Conservation (phyloP, 305 asterid species). For the Fraxinus sp. region DNA sequence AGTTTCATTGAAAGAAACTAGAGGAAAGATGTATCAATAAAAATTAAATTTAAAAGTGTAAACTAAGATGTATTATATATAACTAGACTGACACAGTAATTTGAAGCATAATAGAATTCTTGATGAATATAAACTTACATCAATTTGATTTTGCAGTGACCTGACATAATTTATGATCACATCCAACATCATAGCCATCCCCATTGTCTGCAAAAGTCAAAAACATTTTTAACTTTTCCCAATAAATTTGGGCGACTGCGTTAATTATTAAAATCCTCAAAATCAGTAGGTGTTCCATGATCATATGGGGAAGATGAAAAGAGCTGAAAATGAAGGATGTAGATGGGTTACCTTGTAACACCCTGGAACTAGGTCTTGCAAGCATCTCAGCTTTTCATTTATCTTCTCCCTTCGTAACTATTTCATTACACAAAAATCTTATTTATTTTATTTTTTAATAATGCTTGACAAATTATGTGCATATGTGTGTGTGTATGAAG, state of each 20-base stretch:
- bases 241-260: background rate
- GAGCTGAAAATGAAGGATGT: background rate
- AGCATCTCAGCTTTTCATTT: conserved; percentile 75
- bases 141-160: conserved; percentile 89
- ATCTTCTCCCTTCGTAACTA: conserved; percentile 86
- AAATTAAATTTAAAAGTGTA: background rate
- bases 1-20: conserved; percentile 95
- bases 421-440: background rate
- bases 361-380: conserved; percentile 94
- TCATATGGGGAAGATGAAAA: background rate
- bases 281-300: background rate
- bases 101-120: background rate
- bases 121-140: conserved; percentile 39
- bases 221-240: background rate
- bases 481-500: background rate
- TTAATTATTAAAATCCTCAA: background rate
- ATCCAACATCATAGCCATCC: conserved; percentile 96
- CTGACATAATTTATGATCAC: conserved; percentile 82
- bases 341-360: conserved; percentile 66
- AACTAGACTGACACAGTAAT: background rate
- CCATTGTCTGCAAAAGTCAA: conserved; percentile 69
- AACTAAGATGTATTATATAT: background rate
- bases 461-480: background rate
- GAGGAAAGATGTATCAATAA: background rate
- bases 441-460: background rate